A percentile compares a stretch with the other conserved stretches of the same genome.
Evolutionary conservation across 1,284 basidiomycete genomes (phyloP).

Genomic region (Irpex sp.): DNA sequence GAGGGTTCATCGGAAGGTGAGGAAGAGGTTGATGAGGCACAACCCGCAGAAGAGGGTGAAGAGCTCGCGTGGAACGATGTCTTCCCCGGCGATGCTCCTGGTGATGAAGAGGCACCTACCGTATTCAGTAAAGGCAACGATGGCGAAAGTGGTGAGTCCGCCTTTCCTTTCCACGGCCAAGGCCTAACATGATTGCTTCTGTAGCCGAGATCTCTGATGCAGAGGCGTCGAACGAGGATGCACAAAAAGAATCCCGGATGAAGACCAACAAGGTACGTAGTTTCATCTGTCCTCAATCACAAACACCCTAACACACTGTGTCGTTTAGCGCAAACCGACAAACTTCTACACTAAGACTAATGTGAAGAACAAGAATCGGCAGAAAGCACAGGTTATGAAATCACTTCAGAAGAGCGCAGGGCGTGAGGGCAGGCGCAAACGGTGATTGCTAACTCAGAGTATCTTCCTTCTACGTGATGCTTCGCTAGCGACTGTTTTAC

Average conservation of each 20-base stretch:
- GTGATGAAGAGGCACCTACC: slow-evolving; percentile 1
- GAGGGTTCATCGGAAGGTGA: slow-evolving; percentile 4
- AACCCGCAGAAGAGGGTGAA: slow-evolving; percentile 7
- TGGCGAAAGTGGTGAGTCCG: slow-evolving; percentile 16
- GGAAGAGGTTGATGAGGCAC: slow-evolving; percentile 7
- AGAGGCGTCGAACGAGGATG: slow-evolving; percentile 18
- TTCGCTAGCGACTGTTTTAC: not conserved
- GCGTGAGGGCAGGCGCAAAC: slow-evolving; percentile 13
- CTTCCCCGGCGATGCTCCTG: slow-evolving; percentile 13
- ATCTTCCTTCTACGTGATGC: not conserved
- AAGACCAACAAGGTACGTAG: slow-evolving; percentile 78
- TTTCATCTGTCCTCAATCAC: not conserved
- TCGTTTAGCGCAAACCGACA: slow-evolving; percentile 70
- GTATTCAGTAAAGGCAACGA: slow-evolving; percentile 23
- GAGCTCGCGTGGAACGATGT: slow-evolving; percentile 17
- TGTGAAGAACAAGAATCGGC: slow-evolving; percentile 85
- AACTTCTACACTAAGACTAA: slow-evolving; percentile 91
- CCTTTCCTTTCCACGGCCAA: not conserved
- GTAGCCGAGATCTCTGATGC: slow-evolving; percentile 26
- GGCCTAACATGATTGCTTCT: not conserved
- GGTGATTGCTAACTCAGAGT: not conserved
- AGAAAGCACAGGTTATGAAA: slow-evolving; percentile 54
- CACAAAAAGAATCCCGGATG: slow-evolving; percentile 73
- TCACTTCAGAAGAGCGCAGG: slow-evolving; percentile 21
- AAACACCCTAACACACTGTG: not conserved